phyloP scores from a whole-genome alignment of 2,329 filamentous ascomycete genomes.

The Pezicula rhizophila region DNA sequence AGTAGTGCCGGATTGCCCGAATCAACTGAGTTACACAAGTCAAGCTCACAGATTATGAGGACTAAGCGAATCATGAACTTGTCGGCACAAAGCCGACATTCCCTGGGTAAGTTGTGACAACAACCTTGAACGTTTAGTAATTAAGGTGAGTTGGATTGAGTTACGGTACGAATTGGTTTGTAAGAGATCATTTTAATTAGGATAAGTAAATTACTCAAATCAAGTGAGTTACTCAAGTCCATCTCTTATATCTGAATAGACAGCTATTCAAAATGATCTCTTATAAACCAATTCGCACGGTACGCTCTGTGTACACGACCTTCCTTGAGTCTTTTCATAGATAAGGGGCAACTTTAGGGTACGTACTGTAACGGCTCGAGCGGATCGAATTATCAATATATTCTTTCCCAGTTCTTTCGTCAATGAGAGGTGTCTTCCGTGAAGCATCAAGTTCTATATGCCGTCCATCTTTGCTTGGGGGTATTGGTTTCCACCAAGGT shows the following conservation, averaged over 20 bases:
- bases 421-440: constrained; percentile 50
- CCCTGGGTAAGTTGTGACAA: too few species aligned
- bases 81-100: too few species aligned
- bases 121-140: too few species aligned
- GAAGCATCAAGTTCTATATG: constrained; percentile 66
- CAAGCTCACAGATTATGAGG: too few species aligned
- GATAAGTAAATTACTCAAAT: too few species aligned
- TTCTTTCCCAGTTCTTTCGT: constrained; percentile 70
- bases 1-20: too few species aligned
- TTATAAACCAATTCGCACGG: not conserved
- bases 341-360: not conserved
- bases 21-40: too few species aligned
- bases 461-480: constrained; percentile 72
- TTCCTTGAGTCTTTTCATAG: not conserved
- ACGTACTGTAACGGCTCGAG: constrained; percentile 69
- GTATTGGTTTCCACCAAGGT: constrained; percentile 38
- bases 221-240: too few species aligned
- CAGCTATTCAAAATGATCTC: not conserved
- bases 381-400: constrained; percentile 81
- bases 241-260: not conserved
- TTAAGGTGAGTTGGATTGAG: too few species aligned
- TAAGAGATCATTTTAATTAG: too few species aligned
- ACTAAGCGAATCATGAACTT: too few species aligned
- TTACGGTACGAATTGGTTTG: too few species aligned
- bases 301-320: not conserved